These are phyloP conservation scores for Plasmodium coatneyi DNA, from an alignment of 169 alveolate genomes.

Conservation along the genomic window DNA sequence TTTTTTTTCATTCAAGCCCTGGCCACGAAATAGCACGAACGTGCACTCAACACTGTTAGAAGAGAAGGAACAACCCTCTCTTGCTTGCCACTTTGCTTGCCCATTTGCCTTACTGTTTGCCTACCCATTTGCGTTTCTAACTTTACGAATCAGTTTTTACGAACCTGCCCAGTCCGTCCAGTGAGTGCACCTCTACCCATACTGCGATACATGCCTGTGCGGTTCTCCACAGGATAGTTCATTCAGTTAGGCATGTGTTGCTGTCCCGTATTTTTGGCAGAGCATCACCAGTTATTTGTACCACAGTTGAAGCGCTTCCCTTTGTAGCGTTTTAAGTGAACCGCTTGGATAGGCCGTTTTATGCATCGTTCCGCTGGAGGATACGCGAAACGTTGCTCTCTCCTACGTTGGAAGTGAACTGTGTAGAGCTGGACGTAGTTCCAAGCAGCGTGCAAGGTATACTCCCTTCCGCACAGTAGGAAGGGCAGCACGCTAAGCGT, in stretches of 20 bases:
- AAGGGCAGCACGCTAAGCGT: neutral
- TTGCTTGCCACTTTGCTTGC: neutral
- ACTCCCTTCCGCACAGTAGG: neutral
- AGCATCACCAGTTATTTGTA: neutral
- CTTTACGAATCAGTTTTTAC: neutral
- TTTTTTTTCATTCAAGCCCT: neutral
- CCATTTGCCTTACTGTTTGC: neutral
- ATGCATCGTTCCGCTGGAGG: neutral
- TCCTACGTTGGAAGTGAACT: neutral
- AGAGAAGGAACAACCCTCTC: neutral
- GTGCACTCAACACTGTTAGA: neutral
- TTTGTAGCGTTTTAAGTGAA: neutral
- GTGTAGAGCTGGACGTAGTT: neutral
- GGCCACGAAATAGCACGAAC: neutral
- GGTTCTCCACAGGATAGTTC: neutral
- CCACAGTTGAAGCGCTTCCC: neutral
- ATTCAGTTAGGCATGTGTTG: neutral
- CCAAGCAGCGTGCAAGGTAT: neutral
- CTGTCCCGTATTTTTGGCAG: neutral
- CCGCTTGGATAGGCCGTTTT: neutral
- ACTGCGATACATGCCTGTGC: neutral
- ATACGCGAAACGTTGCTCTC: neutral
- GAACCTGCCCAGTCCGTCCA: neutral
- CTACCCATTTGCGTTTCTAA: neutral
- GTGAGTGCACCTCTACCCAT: neutral